These are phyloP conservation scores for Centella asiatica DNA, from an alignment of 129 eudicot species.

Conservation along the genomic window DNA sequence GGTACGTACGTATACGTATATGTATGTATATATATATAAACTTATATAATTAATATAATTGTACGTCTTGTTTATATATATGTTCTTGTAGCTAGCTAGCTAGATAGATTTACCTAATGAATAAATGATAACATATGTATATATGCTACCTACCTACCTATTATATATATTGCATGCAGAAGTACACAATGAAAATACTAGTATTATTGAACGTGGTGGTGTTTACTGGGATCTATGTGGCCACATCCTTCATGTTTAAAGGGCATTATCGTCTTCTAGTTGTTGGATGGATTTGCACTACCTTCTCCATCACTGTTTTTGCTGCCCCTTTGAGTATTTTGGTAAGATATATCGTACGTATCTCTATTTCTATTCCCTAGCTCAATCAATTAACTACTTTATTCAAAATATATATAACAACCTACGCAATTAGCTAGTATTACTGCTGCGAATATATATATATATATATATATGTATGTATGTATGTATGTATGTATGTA, in stretches of 20 bases:
- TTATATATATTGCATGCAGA: slow-evolving; percentile 24
- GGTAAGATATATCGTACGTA: no score
- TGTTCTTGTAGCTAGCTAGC: no score
- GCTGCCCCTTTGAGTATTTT: slow-evolving; percentile 80
- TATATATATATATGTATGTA: not conserved
- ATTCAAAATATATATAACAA: no score
- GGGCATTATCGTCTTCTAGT: slow-evolving; percentile 27
- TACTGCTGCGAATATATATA: not conserved
- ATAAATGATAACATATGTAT: not conserved
- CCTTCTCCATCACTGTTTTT: slow-evolving; percentile 60
- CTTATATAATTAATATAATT: no score
- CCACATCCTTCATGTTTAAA: slow-evolving; percentile 27
- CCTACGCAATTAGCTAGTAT: no score
- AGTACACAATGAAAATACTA: slow-evolving; percentile 35
- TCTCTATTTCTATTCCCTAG: no score
- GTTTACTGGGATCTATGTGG: slow-evolving; percentile 34
- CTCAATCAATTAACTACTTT: no score
- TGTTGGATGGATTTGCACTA: slow-evolving; percentile 88
- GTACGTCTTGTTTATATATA: no score
- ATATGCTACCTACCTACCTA: not conserved
- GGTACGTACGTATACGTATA: slow-evolving; percentile 28
- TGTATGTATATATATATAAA: not conserved
- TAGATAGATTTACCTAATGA: no score
- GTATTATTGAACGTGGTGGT: slow-evolving; percentile 32
- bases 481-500: no score